Conservation (phyloP, 805 yeast species). For the Starmerella gropengiesseri region DNA sequence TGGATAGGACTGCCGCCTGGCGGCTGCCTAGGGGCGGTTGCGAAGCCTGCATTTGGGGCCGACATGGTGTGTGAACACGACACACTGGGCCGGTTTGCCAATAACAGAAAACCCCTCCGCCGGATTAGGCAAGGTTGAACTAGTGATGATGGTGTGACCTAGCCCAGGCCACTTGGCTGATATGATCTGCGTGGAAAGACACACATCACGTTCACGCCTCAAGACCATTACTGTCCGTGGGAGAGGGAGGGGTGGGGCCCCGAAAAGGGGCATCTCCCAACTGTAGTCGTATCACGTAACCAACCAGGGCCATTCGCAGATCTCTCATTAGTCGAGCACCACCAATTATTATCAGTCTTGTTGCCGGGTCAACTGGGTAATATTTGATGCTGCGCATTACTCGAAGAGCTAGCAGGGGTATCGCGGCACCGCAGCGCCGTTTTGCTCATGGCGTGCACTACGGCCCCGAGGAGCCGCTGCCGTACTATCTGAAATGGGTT, state of each 20-base stretch:
- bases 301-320: too few species aligned
- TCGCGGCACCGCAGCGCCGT: constrained; percentile 1
- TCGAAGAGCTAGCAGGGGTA: background rate
- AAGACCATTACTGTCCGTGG: too few species aligned
- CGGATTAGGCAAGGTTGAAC: constrained; percentile 7
- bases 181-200: too few species aligned
- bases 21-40: background rate
- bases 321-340: background rate
- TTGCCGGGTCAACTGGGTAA: background rate
- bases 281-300: too few species aligned
- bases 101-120: constrained; percentile 8
- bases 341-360: background rate
- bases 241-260: too few species aligned
- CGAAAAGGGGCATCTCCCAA: too few species aligned
- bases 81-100: background rate
- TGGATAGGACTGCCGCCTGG: background rate
- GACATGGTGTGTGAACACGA: background rate
- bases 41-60: background rate
- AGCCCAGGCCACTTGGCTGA: too few species aligned
- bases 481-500: constrained; percentile 23
- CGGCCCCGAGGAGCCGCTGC: constrained; percentile 24
- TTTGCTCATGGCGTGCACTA: constrained; percentile 20
- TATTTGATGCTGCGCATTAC: constrained; percentile 11
- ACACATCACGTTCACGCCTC: too few species aligned
- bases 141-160: too few species aligned